phyloP scores from a whole-genome alignment of 2,329 filamentous ascomycete genomes.

The Aspergillus neotritici region DNA sequence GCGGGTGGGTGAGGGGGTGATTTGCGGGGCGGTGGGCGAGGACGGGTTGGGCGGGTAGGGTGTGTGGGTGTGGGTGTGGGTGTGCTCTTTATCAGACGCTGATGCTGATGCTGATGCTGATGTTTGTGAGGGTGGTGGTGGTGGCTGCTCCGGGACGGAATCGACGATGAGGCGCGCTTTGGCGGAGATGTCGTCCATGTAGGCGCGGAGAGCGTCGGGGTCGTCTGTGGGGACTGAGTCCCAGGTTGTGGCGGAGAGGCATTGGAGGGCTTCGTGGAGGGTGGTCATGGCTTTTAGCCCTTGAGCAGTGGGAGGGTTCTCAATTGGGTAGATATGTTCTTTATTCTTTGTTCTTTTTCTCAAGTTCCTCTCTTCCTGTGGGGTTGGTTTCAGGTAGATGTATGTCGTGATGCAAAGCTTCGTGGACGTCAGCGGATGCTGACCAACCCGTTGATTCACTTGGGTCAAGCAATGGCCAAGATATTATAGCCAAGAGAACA shows the following conservation, averaged over 20 bases:
- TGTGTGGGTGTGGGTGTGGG: not conserved
- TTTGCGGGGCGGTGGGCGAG: conserved; percentile 46
- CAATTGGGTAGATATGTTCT: too few relatives aligned
- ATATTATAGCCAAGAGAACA: too few relatives aligned
- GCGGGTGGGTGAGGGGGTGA: conserved; percentile 49
- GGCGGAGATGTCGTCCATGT: conserved; percentile 56
- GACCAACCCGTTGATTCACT: too few relatives aligned
- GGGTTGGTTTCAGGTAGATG: too few relatives aligned
- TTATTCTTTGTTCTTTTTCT: too few relatives aligned
- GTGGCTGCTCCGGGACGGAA: conserved; percentile 61
- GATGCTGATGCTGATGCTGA: too few relatives aligned
- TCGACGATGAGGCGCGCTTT: conserved; percentile 67
- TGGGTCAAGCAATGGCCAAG: too few relatives aligned
- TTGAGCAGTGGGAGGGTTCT: too few relatives aligned
- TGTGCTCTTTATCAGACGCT: conserved; percentile 38
- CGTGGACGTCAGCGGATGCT: too few relatives aligned
- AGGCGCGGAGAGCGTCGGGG: conserved; percentile 47
- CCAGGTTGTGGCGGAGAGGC: conserved; percentile 54
- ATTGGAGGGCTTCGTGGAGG: conserved; percentile 55
- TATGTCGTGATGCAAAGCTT: too few relatives aligned
- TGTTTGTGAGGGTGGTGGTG: too few relatives aligned
- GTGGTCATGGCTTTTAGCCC: conserved; percentile 44
- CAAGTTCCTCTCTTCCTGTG: not conserved
- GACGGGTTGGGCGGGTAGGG: conserved; percentile 20
- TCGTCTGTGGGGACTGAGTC: conserved; percentile 38